Evolutionary conservation across 768 basidiomycete genomes (phyloP), one percentile per base, ranked within the genome.

Genomic region (Steccherinum ochraceum): DNA sequence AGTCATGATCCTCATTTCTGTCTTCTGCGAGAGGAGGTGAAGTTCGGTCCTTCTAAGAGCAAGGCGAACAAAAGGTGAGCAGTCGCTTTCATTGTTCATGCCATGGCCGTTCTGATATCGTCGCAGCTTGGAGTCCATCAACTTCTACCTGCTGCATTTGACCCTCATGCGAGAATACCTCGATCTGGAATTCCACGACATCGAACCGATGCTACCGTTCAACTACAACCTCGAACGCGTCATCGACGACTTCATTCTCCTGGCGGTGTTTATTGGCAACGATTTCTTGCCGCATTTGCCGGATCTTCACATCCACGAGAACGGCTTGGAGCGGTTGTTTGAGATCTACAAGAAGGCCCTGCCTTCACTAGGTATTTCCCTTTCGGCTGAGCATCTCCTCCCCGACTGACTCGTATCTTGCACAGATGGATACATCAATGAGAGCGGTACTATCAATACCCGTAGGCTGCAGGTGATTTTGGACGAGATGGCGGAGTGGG

Each of bases 1-100:
- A 94, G 91, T 64, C 96, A 98, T 68, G 96, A 99, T 68, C 96
- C 96, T 2, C 96, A 99, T 70, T 99, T 97, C 69, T 98, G 95
- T 69, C 74, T 98, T 50, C 72, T 99, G 58, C 83, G 96, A 50
- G 96, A 99, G 70, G 96, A 99, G 68, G 96, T 99, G 62, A 94
- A 95, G 64, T 98, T 99, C 71, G 95, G 96, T 5, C 87, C 91
- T 21, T 67, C 81, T 51, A 80, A 73, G 69, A 89, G 80, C 74
- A 94, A 91, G 69, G 75, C 75, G 44, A 78, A 64, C 50, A 64
- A 73, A 58, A 78, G 76, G 82, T 82, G 67, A 55, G 27, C 45
- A 27, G 30, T 24, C 10, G n/a, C 24, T 21, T 49, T 21, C 25
- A 12, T 51, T 27, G 26, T 40, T 7, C 44, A 19, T 23, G n/a